A percentile compares a stretch with the other conserved stretches of the same genome.
These are phyloP conservation scores for Hypholoma fasciculare DNA, from an alignment of 768 basidiomycete genomes.

Conservation along the genomic window DNA sequence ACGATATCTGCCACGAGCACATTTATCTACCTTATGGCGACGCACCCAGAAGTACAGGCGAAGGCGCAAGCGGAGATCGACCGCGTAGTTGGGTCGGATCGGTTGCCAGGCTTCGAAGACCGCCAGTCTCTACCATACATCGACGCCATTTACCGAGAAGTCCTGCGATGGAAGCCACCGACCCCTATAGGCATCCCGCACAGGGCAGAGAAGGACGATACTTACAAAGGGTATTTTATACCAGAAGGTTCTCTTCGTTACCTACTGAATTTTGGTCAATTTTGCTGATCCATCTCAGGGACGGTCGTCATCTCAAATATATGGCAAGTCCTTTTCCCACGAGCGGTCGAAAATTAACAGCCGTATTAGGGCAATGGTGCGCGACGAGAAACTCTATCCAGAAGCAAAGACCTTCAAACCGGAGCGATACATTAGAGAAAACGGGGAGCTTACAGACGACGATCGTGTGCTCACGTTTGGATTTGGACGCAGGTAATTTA, in stretches of 20 bases:
- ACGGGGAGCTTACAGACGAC: conserved; percentile 5
- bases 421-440: conserved; percentile 15
- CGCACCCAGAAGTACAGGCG: conserved; percentile 28
- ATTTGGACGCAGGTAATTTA: conserved; percentile 11
- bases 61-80: conserved; percentile 34
- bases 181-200: conserved; percentile 18
- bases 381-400: conserved; percentile 16
- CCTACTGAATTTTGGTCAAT: background rate
- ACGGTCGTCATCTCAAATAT: conserved; percentile 1
- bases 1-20: conserved; percentile 4
- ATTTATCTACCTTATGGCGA: conserved; percentile 28
- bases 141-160: conserved; percentile 14
- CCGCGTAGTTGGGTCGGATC: conserved; percentile 24
- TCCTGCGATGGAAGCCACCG: conserved; percentile 13
- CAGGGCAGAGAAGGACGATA: conserved; percentile 21
- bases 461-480: conserved; percentile 8
- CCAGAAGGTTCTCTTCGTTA: conserved; percentile 10
- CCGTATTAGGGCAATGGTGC: conserved; percentile 15
- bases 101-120: conserved; percentile 27
- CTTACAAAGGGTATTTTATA: conserved; percentile 21
- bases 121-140: conserved; percentile 23
- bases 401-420: conserved; percentile 22
- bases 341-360: background rate
- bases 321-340: background rate
- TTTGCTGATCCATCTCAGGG: background rate